A percentile compares a stretch with the other conserved stretches of the same genome.
phyloP scores from a whole-genome alignment of 2,329 filamentous ascomycete species.

The Monilinia fructigena region DNA sequence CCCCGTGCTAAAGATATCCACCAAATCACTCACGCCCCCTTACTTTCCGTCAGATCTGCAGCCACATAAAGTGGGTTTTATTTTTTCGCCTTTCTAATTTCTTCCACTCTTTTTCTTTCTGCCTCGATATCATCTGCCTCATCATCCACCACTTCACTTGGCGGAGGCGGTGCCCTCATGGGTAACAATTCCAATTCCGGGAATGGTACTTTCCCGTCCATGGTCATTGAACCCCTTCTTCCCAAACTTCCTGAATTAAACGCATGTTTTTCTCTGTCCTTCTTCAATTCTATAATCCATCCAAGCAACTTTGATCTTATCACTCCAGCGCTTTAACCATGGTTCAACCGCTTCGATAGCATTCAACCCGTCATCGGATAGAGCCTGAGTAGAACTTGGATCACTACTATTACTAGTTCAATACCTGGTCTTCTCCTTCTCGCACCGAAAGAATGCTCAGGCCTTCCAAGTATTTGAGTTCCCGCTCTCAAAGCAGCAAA shows the following conservation, averaged over 20 bases:
- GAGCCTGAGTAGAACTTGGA: not conserved
- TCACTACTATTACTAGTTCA: not conserved
- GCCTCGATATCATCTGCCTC: constrained; percentile 22
- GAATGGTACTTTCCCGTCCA: constrained; percentile 33
- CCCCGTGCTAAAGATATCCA: constrained; percentile 21
- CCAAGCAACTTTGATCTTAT: constrained; percentile 13
- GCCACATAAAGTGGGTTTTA: constrained; percentile 17
- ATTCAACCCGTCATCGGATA: constrained; percentile 16
- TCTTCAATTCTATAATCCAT: constrained; percentile 15
- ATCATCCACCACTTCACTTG: constrained; percentile 23
- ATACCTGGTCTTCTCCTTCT: constrained; percentile 13
- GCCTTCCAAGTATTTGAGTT: constrained; percentile 31
- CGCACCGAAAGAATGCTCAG: constrained; percentile 32
- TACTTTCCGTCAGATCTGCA: constrained; percentile 7
- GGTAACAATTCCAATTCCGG: constrained; percentile 38
- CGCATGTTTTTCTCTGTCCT: constrained; percentile 5
- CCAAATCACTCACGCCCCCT: constrained; percentile 18
- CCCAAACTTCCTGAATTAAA: constrained; percentile 26
- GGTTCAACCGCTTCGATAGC: constrained; percentile 15
- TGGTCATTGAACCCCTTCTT: constrained; percentile 32
- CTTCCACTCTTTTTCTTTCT: constrained; percentile 26
- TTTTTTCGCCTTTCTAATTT: constrained; percentile 13
- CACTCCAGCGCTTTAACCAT: constrained; percentile 15
- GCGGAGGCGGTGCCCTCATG: constrained; percentile 24
- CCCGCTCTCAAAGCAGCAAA: constrained; percentile 2